Percentiles rank a stretch among this genome's conserved stretches.
These are phyloP conservation scores for Xanthoconium stramineum DNA, from an alignment of 768 basidiomycete species.

Conservation along the genomic window DNA sequence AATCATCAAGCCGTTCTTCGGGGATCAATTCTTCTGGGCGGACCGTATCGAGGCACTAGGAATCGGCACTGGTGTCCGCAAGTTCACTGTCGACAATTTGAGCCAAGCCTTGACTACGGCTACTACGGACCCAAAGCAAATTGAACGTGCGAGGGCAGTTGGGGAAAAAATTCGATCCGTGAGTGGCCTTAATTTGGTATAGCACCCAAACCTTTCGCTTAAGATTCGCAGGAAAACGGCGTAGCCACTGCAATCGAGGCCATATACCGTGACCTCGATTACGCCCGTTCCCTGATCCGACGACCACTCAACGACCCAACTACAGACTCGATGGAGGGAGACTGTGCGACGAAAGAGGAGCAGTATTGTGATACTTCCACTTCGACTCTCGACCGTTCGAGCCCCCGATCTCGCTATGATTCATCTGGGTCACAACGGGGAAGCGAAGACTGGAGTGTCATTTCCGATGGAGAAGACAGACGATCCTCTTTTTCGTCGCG, in stretches of 20 bases:
- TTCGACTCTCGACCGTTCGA: slow-evolving; percentile 32
- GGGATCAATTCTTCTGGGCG: slow-evolving; percentile 97
- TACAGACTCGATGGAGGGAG: slow-evolving; percentile 19
- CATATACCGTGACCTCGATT: slow-evolving; percentile 95
- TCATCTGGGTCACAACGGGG: slow-evolving; percentile 55
- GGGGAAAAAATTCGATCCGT: slow-evolving; percentile 88
- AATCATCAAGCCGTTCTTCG: slow-evolving; percentile 96
- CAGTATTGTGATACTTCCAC: slow-evolving; percentile 28
- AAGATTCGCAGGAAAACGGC: slow-evolving; percentile 78
- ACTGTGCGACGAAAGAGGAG: slow-evolving; percentile 28
- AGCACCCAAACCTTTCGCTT: not conserved
- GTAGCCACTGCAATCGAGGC: slow-evolving; percentile 90
- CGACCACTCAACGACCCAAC: slow-evolving; percentile 31
- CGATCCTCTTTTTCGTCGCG: slow-evolving; percentile 55
- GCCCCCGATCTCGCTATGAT: slow-evolving; percentile 46
- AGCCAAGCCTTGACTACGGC: slow-evolving; percentile 76
- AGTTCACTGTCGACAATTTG: slow-evolving; percentile 75
- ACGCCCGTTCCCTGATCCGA: slow-evolving; percentile 86
- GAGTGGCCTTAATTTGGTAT: slow-evolving; percentile 17
- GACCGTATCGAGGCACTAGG: slow-evolving; percentile 97
- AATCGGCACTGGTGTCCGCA: slow-evolving; percentile 83
- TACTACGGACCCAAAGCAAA: slow-evolving; percentile 86
- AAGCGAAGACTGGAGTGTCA: slow-evolving; percentile 87
- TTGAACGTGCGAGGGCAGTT: slow-evolving; percentile 75
- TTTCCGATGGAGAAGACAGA: slow-evolving; percentile 70